Base-by-base conservation (phyloP, 2,329 filamentous ascomycete genomes). In the Pleoardoris graminearum region DNA sequence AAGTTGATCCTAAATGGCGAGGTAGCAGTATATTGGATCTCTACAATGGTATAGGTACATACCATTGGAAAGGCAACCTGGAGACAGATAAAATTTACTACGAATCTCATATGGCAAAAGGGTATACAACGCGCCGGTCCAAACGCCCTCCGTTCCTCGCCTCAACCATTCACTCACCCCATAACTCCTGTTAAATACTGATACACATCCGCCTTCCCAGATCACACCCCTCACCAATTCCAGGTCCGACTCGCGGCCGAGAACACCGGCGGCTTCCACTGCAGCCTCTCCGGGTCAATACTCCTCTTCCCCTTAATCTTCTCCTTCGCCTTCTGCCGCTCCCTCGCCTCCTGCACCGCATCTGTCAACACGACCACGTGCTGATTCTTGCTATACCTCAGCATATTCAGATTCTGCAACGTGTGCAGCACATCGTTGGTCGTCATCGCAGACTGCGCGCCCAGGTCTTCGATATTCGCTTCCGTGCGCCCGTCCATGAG, bases 181-280 rank as follows among this genome's bases (percentile, higher is more conserved):
- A 10, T 21, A 43, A 41, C 27, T 30, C 39, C 39, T 19, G 12
- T 12, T 5, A 23, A 36, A 36, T 4, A 25, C 19, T 19, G 14
- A 17, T 17, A 27, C 19, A 25, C 30, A 27, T 6, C 2, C 6
- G 36, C 21, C 16, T 17, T 5, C 27, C 10, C 10, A 22, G 22
- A 44, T 10, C 12, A 35, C 7, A 21, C 3, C 4, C 21, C 14
- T 46, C 35, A 97, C 93, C 93, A 97, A 55, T 92, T 95, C 94
- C 94, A 97, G 11, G 93, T 97, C 63, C 93, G 83, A 62, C 85
- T 90, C 12, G 89, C 90, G 1, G 93, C 92, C 22, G 88, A 92
- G 69, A 97, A 97, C 0, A 97, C 89, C 0, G 94, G 94, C 10
- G 94, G 93, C 74, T 96, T 97, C 94, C 94, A 99, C 66, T 91